A percentile compares a stretch with the other conserved stretches of the same genome.
Evolutionary conservation across 2,329 filamentous ascomycete species (phyloP).

Genomic region (Fusarium fujikuroi): DNA sequence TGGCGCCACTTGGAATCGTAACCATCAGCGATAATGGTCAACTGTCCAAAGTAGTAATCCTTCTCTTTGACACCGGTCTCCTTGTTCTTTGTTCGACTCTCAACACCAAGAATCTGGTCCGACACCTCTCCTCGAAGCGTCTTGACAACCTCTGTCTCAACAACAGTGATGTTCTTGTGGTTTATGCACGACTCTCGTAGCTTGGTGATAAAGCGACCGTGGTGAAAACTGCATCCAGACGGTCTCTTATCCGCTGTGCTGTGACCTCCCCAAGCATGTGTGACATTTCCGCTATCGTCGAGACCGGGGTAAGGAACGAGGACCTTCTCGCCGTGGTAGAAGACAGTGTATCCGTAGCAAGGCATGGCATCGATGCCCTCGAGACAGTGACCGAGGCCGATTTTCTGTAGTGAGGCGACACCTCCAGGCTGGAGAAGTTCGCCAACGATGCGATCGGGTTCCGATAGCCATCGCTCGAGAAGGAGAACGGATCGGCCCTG

Average conservation of each 20-base stretch:
- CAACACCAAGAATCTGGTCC: constrained; percentile 83
- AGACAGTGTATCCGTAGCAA: constrained; percentile 87
- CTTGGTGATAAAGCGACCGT: constrained; percentile 90
- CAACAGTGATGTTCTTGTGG: constrained; percentile 85
- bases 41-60: constrained; percentile 86
- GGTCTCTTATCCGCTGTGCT: constrained; percentile 55
- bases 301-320: constrained; percentile 82
- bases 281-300: constrained; percentile 57
- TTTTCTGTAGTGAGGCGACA: constrained; percentile 78
- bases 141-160: constrained; percentile 87
- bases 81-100: constrained; percentile 73
- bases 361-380: constrained; percentile 88
- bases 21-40: constrained; percentile 92
- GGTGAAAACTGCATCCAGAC: constrained; percentile 87
- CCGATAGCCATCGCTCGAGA: constrained; percentile 87
- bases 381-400: constrained; percentile 84
- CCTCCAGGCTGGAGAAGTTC: constrained; percentile 95
- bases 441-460: constrained; percentile 95
- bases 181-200: constrained; percentile 78
- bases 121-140: constrained; percentile 76
- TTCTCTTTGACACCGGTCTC: constrained; percentile 63
- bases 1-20: constrained; percentile 94
- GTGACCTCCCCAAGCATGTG: constrained; percentile 50
- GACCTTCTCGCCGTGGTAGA: constrained; percentile 80
- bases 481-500: constrained; percentile 93